Conservation (phyloP, 768 basidiomycete genomes). For the Lentinula raphanica region DNA sequence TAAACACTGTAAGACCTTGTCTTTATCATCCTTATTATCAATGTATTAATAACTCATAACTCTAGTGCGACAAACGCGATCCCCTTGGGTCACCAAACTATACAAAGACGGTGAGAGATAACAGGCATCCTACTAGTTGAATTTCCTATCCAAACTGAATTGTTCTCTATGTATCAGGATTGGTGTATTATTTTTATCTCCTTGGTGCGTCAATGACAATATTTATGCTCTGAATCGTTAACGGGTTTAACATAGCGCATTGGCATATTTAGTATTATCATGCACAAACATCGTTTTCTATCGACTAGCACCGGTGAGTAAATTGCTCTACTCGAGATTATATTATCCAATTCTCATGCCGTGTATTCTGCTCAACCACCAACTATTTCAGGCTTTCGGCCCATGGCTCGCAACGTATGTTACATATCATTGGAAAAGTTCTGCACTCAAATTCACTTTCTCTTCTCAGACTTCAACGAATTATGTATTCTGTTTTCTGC, state of each 20-base stretch:
- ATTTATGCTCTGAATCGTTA: neutral
- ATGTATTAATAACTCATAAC: neutral
- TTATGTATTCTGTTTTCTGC: slow-evolving; percentile 38
- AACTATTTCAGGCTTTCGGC: slow-evolving; percentile 28
- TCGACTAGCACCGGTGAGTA: slow-evolving; percentile 30
- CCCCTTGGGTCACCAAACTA: slow-evolving; percentile 31
- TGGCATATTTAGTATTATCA: neutral
- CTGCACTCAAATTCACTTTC: neutral
- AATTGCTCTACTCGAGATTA: too few species aligned
- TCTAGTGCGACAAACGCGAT: slow-evolving; percentile 30
- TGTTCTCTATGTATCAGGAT: slow-evolving; percentile 17
- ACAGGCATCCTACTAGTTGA: neutral
- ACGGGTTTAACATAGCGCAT: too few species aligned
- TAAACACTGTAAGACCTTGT: slow-evolving; percentile 35
- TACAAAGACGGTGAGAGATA: slow-evolving; percentile 33
- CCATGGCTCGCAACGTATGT: slow-evolving; percentile 40
- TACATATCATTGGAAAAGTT: neutral
- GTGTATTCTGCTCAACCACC: neutral
- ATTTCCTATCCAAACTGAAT: too few species aligned
- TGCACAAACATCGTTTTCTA: slow-evolving; percentile 34
- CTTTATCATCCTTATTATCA: too few species aligned
- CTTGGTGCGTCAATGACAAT: slow-evolving; percentile 22
- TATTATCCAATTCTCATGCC: too few species aligned
- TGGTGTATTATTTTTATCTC: slow-evolving; percentile 36
- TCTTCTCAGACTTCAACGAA: slow-evolving; percentile 31